Evolutionary conservation across 805 yeast species (phyloP), one percentile per base, ranked within the genome.

Genomic region (Cyberlindnera mycetangii): DNA sequence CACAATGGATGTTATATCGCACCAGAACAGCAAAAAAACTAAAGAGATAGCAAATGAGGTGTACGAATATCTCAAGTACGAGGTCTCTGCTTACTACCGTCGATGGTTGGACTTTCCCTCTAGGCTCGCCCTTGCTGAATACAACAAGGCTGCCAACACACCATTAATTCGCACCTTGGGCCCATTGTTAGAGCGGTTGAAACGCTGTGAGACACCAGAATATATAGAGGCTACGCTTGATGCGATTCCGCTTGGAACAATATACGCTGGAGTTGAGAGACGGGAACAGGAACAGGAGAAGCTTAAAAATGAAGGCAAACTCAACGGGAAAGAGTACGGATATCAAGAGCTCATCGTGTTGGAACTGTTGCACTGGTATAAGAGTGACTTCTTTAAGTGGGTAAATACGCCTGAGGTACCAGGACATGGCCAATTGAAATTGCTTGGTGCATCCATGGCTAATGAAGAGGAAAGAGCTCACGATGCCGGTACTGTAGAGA

Each of bases 321-420:
- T 33, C 7, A 37, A 32, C 10, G 41, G 39, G 7, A 47, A 48
- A 0, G 48, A 47, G 19, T 66, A 68, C 52, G 72, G 76, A 15
- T 71, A 77, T 45, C 72, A 76, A 31, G 92, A 85, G 57, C 66
- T 73, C 22, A 50, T 85, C 3, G 83, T 84, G 1, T 69, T 68
- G 49, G 84, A 77, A 48, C 58, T 82, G 25, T 64, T 85, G 12
- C 64, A 71, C 37, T 85, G 88, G 82, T 92, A 83, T 68, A 89
- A 88, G 54, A 69, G 80, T 32, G 83, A 78, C 32, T 89, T 87
- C 67, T 92, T 92, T 67, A 69, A 65, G 21, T 92, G 98, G 98
- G 81, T 87, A 8, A 84, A 85, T 55, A 72, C 73, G 30, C 89
- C 93, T 0, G 60, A 68, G 10, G 87, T 96, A 53, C 85, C 95